These are phyloP conservation scores for Austroboletus niveus DNA, from an alignment of 1,284 basidiomycete species.

Conservation along the genomic window DNA sequence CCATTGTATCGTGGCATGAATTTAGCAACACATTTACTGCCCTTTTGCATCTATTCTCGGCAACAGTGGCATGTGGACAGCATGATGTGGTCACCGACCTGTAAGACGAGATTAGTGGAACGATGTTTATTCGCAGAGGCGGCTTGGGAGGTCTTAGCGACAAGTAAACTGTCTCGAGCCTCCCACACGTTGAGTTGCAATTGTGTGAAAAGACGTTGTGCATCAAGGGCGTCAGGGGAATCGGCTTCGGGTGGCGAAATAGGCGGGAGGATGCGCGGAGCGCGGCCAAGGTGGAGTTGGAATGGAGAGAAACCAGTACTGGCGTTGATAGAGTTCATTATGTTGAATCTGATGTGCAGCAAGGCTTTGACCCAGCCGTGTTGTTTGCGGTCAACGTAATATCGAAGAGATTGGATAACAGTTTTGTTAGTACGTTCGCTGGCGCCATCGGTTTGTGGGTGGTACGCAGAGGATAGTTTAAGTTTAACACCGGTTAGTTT, in stretches of 20 bases:
- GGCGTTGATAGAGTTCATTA: constrained; percentile 37
- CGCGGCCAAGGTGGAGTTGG: constrained; percentile 25
- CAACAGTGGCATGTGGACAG: not conserved
- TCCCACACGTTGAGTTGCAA: not conserved
- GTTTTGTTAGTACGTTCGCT: constrained; percentile 38
- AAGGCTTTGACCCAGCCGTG: constrained; percentile 40
- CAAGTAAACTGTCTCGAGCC: not conserved
- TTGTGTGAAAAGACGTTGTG: not conserved
- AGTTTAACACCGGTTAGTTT: no score
- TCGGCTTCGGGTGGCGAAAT: not conserved
- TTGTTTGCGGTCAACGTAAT: constrained; percentile 40
- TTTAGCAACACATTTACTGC: not conserved
- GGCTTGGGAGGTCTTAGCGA: not conserved
- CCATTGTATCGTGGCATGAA: not conserved
- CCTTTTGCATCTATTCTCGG: no score
- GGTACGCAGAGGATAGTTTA: constrained; percentile 21
- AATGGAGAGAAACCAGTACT: constrained; percentile 39
- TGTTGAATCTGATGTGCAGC: constrained; percentile 36
- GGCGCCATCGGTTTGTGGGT: constrained; percentile 37
- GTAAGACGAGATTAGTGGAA: not conserved
- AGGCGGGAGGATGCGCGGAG: not conserved
- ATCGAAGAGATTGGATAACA: constrained; percentile 35
- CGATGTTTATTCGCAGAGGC: not conserved
- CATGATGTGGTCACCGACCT: not conserved
- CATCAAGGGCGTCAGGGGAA: not conserved